Base-by-base conservation (phyloP, 1,284 basidiomycete species). In the Naganishia cerealis region DNA sequence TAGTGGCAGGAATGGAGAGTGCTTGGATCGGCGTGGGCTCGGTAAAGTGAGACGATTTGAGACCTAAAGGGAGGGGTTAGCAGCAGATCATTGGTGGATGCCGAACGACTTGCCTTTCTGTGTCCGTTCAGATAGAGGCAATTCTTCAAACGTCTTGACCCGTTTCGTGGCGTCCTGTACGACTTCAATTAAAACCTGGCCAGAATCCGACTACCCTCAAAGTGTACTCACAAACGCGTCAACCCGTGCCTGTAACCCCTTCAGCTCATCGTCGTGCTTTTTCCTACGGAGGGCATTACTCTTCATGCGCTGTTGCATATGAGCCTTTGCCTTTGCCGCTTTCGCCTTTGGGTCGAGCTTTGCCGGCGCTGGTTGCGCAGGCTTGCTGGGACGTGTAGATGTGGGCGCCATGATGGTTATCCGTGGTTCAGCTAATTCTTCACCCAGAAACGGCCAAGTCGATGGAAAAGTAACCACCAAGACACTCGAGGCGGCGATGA, bases 1-100 rank as follows among this genome's bases (percentile, higher is more conserved):
- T 77, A 0, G 88, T 85, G 3, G 86, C 77, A 1, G 87, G 88
- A 40, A 90, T 81, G 36, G 88, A 85, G 40, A 85, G 82, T 4
- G 84, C 79, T 76, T 90, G 89, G 56, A 90, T 94, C 67, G 92
- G 90, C 0, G 94, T 96, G 85, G 94, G 90, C 26, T 89, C 85
- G 40, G 88, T 84, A 75, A 94, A 96, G 76, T 88, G 92, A 0
- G 88, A 86, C 71, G 90, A 90, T 81, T 90, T 91, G 52, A 96
- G 83, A 18, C 92, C 91, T 90, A 71, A 13, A 67, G 46, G 46
- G 21, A 50, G 55, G 48, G 16, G 29, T 59, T 16, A 67, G 50
- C 18, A 26, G 18, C 50, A 16, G 3, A 1, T n/a, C 21, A 39
- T 29, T 15, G 33, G 29, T n/a, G 1, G 13, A 10, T 15, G 16